Evolutionary conservation across 305 asterid species (phyloP), one percentile per base, ranked within the genome.

Genomic region (Salvia sclarea): DNA sequence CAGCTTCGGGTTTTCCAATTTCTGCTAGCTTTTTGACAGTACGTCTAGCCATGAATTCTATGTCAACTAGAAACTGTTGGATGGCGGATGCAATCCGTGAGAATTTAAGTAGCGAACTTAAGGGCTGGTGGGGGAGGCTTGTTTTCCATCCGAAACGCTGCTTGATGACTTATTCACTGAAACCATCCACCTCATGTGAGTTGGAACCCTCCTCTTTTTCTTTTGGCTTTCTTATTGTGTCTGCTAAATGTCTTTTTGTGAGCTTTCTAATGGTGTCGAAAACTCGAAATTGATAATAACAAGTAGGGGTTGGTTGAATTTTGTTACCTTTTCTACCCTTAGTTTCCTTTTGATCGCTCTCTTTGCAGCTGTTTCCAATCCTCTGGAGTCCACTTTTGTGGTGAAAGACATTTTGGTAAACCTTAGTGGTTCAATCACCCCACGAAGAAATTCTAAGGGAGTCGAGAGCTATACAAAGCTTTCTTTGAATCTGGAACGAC

Each of bases 41-140:
- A 50, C 12, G 37, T 20, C 10, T 69, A 45, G 31, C 18, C 11
- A 35, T 49, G 61, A 47, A 79, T 12, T 44, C 62, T 43, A 66
- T 59, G 72, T 54, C 71, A 53, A 13, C 35, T 22, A 35, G 49
- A 44, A 40, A 70, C 66, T 60, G 75, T 53, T 81, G 82, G 86
- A 54, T 64, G 60, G 33, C 6, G 0, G 73, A 75, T 55, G 76
- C 80, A 24, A n/a, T 74, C 35, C 52, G 59, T 59, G 76, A 69
- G 64, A 72, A 74, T 60, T 59, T 83, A 62, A 72, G 71, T 63
- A 44, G 40, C 55, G 70, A 76, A 62, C 71, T 83, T 16, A 64
- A 44, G 41, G 87, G 91, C 48, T 85, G 87, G 91, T 80, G 82
- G 85, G 85, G 85, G 37, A 72, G 84, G 57, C 83, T 85, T 55